phyloP scores from a whole-genome alignment of 2,329 filamentous ascomycete genomes.

The Claviceps monticola region DNA sequence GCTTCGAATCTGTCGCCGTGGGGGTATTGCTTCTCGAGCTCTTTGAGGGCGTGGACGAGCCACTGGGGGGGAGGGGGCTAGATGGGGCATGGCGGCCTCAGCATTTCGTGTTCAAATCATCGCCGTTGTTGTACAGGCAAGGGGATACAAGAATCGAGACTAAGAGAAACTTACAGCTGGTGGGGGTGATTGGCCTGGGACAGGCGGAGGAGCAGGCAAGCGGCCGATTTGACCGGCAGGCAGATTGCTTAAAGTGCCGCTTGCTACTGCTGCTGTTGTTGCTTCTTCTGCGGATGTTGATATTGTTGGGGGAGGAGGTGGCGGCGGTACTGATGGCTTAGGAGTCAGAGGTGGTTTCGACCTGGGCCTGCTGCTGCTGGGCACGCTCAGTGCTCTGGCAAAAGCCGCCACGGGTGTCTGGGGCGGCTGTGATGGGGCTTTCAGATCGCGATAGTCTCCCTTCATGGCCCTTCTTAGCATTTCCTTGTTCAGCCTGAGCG shows the following conservation, averaged over 20 bases:
- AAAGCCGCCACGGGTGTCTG: conserved; percentile 19
- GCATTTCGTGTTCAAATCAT: too few species aligned
- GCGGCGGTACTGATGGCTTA: conserved; percentile 6
- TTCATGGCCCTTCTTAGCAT: conserved; percentile 55
- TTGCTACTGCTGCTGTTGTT: conserved; percentile 13
- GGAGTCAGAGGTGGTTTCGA: conserved; percentile 25
- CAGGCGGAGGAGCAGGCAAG: conserved; percentile 50
- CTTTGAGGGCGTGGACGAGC: conserved; percentile 61
- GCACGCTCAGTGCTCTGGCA: conserved; percentile 17
- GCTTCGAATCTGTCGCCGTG: conserved; percentile 70
- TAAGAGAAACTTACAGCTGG: conserved; percentile 41
- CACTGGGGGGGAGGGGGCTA: conserved; percentile 78
- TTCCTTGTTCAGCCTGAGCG: conserved; percentile 57
- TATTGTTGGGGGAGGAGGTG: too few species aligned
- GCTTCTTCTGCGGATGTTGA: too few species aligned
- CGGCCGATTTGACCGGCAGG: conserved; percentile 48
- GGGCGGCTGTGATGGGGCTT: conserved; percentile 19
- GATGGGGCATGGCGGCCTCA: background rate
- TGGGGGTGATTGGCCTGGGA: conserved; percentile 39
- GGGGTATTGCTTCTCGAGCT: conserved; percentile 58
- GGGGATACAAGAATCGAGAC: background rate
- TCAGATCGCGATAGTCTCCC: conserved; percentile 32
- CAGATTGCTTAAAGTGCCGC: conserved; percentile 22
- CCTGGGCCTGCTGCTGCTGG: conserved; percentile 15
- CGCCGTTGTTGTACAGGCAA: background rate